These are phyloP conservation scores for Fonsecaea pugnacius DNA, from an alignment of 2,329 filamentous ascomycete genomes.

Conservation along the genomic window DNA sequence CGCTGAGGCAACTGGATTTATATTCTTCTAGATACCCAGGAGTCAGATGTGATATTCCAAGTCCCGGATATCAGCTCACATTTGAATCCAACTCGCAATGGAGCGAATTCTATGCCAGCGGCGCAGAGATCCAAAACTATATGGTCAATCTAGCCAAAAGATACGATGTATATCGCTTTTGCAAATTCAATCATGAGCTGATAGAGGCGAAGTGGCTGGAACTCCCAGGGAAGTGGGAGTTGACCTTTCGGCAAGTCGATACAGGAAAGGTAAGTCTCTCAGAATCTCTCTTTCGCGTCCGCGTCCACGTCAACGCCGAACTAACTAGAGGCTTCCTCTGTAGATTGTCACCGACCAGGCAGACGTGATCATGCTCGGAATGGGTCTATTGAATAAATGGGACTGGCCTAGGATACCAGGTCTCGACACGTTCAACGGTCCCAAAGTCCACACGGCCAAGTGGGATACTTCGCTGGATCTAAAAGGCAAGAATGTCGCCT, in stretches of 20 bases:
- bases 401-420: conserved; percentile 41
- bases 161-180: conserved; percentile 32
- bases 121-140: conserved; percentile 32
- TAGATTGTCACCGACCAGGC: background rate
- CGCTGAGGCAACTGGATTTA: background rate
- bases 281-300: background rate
- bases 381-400: conserved; percentile 35
- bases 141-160: conserved; percentile 19
- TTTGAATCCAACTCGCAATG: conserved; percentile 50
- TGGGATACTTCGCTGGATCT: conserved; percentile 38
- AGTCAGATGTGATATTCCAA: conserved; percentile 40
- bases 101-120: conserved; percentile 32
- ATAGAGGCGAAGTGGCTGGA: conserved; percentile 27
- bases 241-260: background rate
- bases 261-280: conserved; percentile 2
- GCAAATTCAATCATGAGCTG: conserved; percentile 28
- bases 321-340: background rate
- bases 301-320: no score
- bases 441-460: conserved; percentile 35
- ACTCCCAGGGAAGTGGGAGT: conserved; percentile 6
- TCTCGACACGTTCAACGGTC: conserved; percentile 36
- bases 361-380: conserved; percentile 41
- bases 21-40: conserved; percentile 6
- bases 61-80: conserved; percentile 46
- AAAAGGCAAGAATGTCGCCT: conserved; percentile 37